A percentile compares a stretch with the other conserved stretches of the same genome.
Evolutionary conservation across 2,329 filamentous ascomycete species (phyloP).

Genomic region (Ambrosiella xylebori): DNA sequence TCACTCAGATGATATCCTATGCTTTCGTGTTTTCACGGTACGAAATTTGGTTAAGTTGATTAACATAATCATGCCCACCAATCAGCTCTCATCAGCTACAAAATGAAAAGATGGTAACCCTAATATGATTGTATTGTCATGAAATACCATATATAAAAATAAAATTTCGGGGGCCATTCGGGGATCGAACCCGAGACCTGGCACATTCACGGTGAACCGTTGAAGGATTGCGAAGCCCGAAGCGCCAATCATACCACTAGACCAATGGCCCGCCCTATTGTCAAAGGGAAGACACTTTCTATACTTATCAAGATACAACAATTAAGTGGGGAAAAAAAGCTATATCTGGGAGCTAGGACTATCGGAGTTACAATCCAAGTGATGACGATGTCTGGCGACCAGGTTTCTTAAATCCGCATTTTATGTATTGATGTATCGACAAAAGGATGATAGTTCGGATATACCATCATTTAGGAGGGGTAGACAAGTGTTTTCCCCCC

Average conservation of each 20-base stretch:
- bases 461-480: neutral
- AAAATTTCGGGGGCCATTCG: conserved; percentile 7
- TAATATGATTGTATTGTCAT: neutral
- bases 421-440: neutral
- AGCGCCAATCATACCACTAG: conserved; percentile 13
- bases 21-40: neutral
- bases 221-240: conserved; percentile 10
- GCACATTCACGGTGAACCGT: conserved; percentile 11
- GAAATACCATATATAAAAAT: neutral
- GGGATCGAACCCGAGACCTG: conserved; percentile 13
- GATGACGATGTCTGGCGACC: no score
- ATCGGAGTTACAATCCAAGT: no score
- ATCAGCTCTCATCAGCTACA: no score
- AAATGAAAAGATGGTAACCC: no score
- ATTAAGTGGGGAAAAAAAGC: neutral
- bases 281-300: neutral
- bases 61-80: neutral
- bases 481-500: conserved; percentile 38
- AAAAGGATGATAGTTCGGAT: neutral
- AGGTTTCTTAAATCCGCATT: no score
- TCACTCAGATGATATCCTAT: no score
- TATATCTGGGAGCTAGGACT: no score
- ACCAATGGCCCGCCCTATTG: conserved; percentile 14
- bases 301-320: neutral
- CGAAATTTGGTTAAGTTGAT: neutral